phyloP scores from a whole-genome alignment of 176 grass and related monocot genomes.

The Elaeis guineensis region DNA sequence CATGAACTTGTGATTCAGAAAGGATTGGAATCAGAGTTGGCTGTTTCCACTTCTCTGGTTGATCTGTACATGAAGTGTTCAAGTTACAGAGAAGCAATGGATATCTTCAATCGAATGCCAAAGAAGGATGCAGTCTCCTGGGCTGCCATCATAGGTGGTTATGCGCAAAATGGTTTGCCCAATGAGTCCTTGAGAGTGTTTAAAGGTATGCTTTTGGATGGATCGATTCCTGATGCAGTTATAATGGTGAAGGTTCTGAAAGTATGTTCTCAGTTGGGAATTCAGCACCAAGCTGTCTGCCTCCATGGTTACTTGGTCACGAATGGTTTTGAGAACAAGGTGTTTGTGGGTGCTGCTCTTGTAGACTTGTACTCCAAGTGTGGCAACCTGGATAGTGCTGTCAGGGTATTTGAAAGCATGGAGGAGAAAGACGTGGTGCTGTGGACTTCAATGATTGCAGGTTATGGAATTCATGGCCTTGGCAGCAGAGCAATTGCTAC shows the following conservation, averaged over 20 bases:
- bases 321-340: slow-evolving; percentile 41
- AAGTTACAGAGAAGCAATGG: slow-evolving; percentile 30
- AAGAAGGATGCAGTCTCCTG: slow-evolving; percentile 63
- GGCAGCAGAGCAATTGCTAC: slow-evolving; percentile 34
- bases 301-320: slow-evolving; percentile 53
- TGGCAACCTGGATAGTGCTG: slow-evolving; percentile 38
- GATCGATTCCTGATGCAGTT: slow-evolving; percentile 36
- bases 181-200: slow-evolving; percentile 32
- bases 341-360: slow-evolving; percentile 44
- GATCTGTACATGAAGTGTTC: slow-evolving; percentile 84
- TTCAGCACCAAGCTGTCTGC: slow-evolving; percentile 32
- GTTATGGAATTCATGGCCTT: slow-evolving; percentile 68
- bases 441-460: slow-evolving; percentile 63
- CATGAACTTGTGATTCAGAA: slow-evolving; percentile 30
- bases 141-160: slow-evolving; percentile 46
- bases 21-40: slow-evolving; percentile 40
- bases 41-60: slow-evolving; percentile 53
- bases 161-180: slow-evolving; percentile 41
- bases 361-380: slow-evolving; percentile 56
- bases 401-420: slow-evolving; percentile 33
- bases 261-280: slow-evolving; percentile 37
- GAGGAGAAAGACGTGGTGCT: slow-evolving; percentile 48
- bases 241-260: slow-evolving; percentile 49
- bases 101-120: slow-evolving; percentile 40
- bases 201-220: slow-evolving; percentile 37